Conservation (phyloP, 306 rosid genomes). For the Pachyrhizus erosus region DNA sequence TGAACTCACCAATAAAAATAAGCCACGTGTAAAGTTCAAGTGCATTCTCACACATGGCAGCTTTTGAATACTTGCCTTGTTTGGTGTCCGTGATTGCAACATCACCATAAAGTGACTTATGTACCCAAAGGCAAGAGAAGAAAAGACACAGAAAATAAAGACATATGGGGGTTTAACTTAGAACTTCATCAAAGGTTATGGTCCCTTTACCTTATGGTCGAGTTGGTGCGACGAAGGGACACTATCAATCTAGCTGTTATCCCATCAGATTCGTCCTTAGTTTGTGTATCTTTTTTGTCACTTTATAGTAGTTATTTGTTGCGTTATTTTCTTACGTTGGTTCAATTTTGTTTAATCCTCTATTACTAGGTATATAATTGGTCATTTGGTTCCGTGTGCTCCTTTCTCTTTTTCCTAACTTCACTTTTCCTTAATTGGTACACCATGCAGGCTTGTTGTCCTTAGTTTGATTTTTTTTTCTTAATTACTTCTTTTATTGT, state of each 20-base stretch:
- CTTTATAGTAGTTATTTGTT: slow-evolving; percentile 36
- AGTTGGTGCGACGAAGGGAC: slow-evolving; percentile 51
- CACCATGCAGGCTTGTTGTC: background rate
- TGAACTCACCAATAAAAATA: slow-evolving; percentile 13
- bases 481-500: too few relatives aligned
- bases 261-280: slow-evolving; percentile 31
- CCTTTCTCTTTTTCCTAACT: background rate
- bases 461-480: background rate
- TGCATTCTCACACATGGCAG: slow-evolving; percentile 39
- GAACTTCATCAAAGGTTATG: slow-evolving; percentile 40
- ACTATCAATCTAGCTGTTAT: slow-evolving; percentile 50
- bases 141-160: slow-evolving; percentile 19
- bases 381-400: background rate
- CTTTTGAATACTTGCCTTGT: slow-evolving; percentile 41
- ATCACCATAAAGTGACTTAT: slow-evolving; percentile 29
- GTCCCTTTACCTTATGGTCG: slow-evolving; percentile 24
- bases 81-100: slow-evolving; percentile 3
- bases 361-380: background rate
- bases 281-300: slow-evolving; percentile 45
- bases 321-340: too few relatives aligned
- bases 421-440: background rate
- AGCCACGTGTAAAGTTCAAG: slow-evolving; percentile 20
- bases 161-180: slow-evolving; percentile 45
- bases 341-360: background rate
- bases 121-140: background rate